Percentiles rank a stretch among this genome's conserved stretches.
These are phyloP conservation scores for Syncephalastrum sp. DNA, from an alignment of 371 early-diverging fungal species.

Conservation along the genomic window DNA sequence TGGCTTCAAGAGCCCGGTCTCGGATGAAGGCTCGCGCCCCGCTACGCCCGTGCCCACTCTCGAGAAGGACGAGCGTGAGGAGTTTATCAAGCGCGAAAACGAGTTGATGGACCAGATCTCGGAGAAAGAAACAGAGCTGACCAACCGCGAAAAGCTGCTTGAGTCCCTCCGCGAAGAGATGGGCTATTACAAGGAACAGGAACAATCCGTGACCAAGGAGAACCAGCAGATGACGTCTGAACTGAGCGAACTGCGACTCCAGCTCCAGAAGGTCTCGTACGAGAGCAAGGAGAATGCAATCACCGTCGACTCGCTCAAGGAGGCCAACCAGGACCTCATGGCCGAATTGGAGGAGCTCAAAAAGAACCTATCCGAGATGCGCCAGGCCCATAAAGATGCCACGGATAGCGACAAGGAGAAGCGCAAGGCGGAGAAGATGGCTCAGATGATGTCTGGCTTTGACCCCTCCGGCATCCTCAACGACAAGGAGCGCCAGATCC, in stretches of 20 bases:
- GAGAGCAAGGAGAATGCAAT: constrained; percentile 84
- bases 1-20: constrained; percentile 45
- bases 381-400: constrained; percentile 42
- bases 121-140: constrained; percentile 78
- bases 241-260: constrained; percentile 69
- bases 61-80: constrained; percentile 88
- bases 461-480: constrained; percentile 73
- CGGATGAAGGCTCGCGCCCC: constrained; percentile 61
- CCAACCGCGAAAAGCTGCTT: constrained; percentile 51
- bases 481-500: constrained; percentile 75
- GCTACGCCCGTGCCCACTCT: constrained; percentile 74
- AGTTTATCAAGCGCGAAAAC: constrained; percentile 89
- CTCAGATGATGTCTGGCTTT: constrained; percentile 85
- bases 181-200: constrained; percentile 61
- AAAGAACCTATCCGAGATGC: constrained; percentile 50
- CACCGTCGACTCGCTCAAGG: constrained; percentile 80
- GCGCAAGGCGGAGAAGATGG: constrained; percentile 81
- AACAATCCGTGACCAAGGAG: constrained; percentile 56
- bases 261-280: constrained; percentile 82
- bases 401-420: constrained; percentile 69
- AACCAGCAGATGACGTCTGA: constrained; percentile 72
- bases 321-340: constrained; percentile 73
- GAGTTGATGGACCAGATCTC: constrained; percentile 87
- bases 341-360: constrained; percentile 72
- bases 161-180: constrained; percentile 69